phyloP scores from a whole-genome alignment of 116 monocot species.

The Phalaenopsis hybrid region DNA sequence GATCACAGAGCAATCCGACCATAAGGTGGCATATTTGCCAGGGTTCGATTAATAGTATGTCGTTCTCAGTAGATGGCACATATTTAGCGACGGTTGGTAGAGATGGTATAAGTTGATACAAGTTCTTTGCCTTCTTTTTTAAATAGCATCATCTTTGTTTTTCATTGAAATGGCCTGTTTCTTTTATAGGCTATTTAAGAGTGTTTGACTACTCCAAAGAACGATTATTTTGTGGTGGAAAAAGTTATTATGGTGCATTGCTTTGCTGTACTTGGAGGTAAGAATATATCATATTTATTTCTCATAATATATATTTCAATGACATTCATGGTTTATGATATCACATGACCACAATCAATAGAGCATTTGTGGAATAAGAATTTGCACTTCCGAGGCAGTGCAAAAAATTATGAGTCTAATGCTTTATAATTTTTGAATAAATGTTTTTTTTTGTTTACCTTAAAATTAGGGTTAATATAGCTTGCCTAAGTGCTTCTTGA shows the following conservation, averaged over 20 bases:
- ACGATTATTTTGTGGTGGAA: constrained; percentile 80
- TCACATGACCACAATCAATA: neutral
- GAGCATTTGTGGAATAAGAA: neutral
- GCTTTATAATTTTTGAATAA: neutral
- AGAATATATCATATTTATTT: neutral
- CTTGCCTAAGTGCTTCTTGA: no score
- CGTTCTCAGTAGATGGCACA: constrained; percentile 81
- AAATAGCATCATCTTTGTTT: neutral
- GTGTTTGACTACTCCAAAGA: constrained; percentile 86
- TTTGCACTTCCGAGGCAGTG: neutral
- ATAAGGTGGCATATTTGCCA: constrained; percentile 97
- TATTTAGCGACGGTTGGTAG: constrained; percentile 88
- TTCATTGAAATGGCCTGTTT: neutral
- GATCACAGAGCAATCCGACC: constrained; percentile 77
- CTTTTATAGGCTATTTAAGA: constrained; percentile 71
- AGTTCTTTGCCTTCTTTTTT: constrained; percentile 1
- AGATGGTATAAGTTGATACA: constrained; percentile 58
- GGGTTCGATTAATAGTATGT: constrained; percentile 86
- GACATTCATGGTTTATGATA: neutral
- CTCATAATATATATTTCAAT: neutral
- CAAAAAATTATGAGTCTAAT: neutral
- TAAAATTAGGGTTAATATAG: no score
- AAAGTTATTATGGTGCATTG: constrained; percentile 96
- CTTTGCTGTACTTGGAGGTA: constrained; percentile 99
- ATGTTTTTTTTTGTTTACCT: no score